Base-by-base conservation (phyloP, 148 eudicot species). In the Rhododendron simsii region DNA sequence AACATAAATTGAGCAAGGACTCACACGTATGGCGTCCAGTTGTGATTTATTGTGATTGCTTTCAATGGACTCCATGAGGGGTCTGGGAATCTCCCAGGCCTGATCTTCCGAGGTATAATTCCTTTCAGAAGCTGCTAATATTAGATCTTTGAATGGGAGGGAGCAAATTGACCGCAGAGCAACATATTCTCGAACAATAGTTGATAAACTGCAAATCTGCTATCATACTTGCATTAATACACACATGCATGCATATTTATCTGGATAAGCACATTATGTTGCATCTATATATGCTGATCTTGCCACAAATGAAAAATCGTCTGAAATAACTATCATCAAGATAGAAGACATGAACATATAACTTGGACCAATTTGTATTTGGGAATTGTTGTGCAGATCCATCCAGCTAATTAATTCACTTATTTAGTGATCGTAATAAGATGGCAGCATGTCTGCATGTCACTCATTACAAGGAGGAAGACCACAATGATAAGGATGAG, bases 201-300 rank as follows among this genome's bases (percentile, higher is more conserved):
- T 97, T 77, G 99, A 97, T 86, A 97, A 93, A 90, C 98, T 95
- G 95, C 98, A 93, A 80, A 94, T 91, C 99, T 96, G 89, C 41
- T 20, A 71, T 71, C 16, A 33, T 33, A 33, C 11, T 2, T 71
- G 39, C 14, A 21, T 59, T 59, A 59, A 59, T 33, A 71, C 18
- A 71, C 41, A 71, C 9, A 3, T 71, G 5, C 76, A 71, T 71
- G 20, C 14, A 14, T 15, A 4, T 71, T 15, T 69, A 23, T 63
- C 26, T 15, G 61, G 65, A 21, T 59, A 59, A 59, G 65, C 80
- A 87, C n/a, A 86, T 30, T 12, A 74, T n/a, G 77, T 16, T 67
- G 5, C 85, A 61, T 26, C 55, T 44, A 83, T 44, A 39, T 82
- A 23, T 83, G 47, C 77, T 77, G 63, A 85, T 79, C 55, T 77